Conservation (phyloP, 1,139 yeast genomes). For the Candida dubliniensis region DNA sequence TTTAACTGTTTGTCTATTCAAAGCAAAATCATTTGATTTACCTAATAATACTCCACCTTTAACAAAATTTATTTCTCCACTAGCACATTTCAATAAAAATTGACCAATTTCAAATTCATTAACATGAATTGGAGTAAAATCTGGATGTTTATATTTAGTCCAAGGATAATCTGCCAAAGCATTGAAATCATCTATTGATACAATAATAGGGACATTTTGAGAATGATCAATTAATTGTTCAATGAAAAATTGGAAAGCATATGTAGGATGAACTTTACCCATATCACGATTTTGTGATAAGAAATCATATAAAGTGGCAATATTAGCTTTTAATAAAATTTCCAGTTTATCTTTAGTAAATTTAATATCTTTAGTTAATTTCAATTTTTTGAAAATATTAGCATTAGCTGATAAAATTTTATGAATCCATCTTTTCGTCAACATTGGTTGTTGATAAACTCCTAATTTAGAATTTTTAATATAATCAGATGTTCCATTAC, state of each 20-base stretch:
- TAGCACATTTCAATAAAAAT: slow-evolving; percentile 53
- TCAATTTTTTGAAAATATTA: slow-evolving; percentile 47
- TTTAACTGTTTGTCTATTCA: slow-evolving; percentile 46
- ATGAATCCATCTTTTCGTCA: slow-evolving; percentile 58
- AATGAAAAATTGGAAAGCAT: slow-evolving; percentile 53
- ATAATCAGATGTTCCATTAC: slow-evolving; percentile 75
- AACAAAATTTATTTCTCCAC: slow-evolving; percentile 52
- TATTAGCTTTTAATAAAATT: slow-evolving; percentile 39
- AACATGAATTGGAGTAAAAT: slow-evolving; percentile 59
- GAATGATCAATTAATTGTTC: slow-evolving; percentile 52
- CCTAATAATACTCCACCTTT: slow-evolving; percentile 70
- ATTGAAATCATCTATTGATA: slow-evolving; percentile 77
- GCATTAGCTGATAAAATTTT: slow-evolving; percentile 61
- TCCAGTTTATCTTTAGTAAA: slow-evolving; percentile 35
- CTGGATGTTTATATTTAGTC: slow-evolving; percentile 61
- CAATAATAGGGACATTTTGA: slow-evolving; percentile 54
- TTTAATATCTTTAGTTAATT: slow-evolving; percentile 45
- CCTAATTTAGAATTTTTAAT: slow-evolving; percentile 49
- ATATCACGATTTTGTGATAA: slow-evolving; percentile 40
- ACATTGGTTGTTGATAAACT: slow-evolving; percentile 79
- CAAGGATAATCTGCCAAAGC: slow-evolving; percentile 55
- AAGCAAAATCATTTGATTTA: slow-evolving; percentile 38
- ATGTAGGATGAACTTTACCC: slow-evolving; percentile 35
- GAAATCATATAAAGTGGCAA: slow-evolving; percentile 44
- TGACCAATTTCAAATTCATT: slow-evolving; percentile 68